Base-by-base conservation (phyloP, 805 yeast species). In the Pichia scutulata region DNA sequence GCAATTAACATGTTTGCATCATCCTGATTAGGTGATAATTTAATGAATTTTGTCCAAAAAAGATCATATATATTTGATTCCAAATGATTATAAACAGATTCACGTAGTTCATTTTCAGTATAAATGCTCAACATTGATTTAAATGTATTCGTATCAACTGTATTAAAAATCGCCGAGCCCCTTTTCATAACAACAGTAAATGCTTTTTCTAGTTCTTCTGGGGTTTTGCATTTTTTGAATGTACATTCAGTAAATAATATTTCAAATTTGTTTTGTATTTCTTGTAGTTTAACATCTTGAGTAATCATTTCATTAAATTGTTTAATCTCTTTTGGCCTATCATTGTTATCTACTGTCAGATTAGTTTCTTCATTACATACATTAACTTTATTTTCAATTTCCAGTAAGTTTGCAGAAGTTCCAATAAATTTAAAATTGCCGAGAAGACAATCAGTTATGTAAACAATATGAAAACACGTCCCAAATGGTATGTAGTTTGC, bases 51-150 rank as follows among this genome's bases (percentile, higher is more conserved):
- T 2, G 69, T 55, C 93, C 96, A 86, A 7, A 89, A 61, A 53
- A 76, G 78, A 55, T 80, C 85, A 58, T 81, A 84, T 30, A 88
- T 63, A 50, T 81, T 81, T 52, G 74, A 58, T 58, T 90, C 97
- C 16, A 87, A 82, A 57, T 87, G 87, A 49, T 80, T 80, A 57
- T 81, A 84, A 2, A 89, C 71, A 43, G 80, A 70, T 51, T 71
- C 72, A 55, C 72, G 77, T 55, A 80, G 65, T 51, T 82, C 79
- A 14, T 51, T 42, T n/a, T 39, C 23, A 2, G 43, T 12, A 36
- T 47, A 52, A 8, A 26, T 19, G 10, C 37, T 26, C 7, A 18
- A 74, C 14, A 49, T 21, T 13, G 33, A 9, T 24, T 61, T 63
- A 25, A 71, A 65, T 2, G 51, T 46, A 13, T 48, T 39, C 1